Evolutionary conservation across 2,329 filamentous ascomycete genomes (phyloP).

Genomic region (Sarocladium kiliense): DNA sequence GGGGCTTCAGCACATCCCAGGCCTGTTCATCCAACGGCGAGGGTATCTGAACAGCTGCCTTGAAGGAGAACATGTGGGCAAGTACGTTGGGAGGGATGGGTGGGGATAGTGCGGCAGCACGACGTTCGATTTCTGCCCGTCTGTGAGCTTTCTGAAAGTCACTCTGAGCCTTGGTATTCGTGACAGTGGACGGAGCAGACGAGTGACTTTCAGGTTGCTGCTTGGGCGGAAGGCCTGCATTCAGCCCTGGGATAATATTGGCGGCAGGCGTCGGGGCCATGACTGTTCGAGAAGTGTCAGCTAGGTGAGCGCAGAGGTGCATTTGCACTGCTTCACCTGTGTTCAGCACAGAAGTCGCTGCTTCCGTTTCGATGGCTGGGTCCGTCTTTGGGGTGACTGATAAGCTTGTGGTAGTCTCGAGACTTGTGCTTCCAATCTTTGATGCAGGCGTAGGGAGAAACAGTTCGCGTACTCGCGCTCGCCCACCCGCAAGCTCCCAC

Average conservation of each 20-base stretch:
- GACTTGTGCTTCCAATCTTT: not conserved
- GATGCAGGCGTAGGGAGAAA: not conserved
- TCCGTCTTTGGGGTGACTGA: not conserved
- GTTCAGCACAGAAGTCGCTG: not conserved
- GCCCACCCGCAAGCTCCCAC: constrained; percentile 52
- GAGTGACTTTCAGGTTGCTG: too few relatives aligned
- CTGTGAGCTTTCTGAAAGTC: not conserved
- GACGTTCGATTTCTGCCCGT: constrained; percentile 61
- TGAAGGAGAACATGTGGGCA: constrained; percentile 67
- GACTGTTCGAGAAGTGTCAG: not conserved
- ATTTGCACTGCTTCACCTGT: not conserved
- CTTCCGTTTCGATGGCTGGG: not conserved
- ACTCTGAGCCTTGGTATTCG: not conserved
- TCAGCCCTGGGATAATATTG: not conserved
- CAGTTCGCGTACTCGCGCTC: not conserved
- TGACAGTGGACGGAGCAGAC: not conserved
- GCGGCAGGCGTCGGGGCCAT: not conserved
- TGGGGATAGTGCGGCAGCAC: constrained; percentile 61
- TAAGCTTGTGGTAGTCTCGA: not conserved
- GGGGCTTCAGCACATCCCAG: constrained; percentile 65
- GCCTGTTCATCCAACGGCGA: constrained; percentile 62
- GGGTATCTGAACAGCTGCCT: constrained; percentile 65
- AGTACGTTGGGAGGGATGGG: constrained; percentile 59
- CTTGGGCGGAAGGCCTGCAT: not conserved
- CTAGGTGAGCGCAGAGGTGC: not conserved